phyloP scores from a whole-genome alignment of 805 yeast species.

The Lipomyces starkeyi region DNA sequence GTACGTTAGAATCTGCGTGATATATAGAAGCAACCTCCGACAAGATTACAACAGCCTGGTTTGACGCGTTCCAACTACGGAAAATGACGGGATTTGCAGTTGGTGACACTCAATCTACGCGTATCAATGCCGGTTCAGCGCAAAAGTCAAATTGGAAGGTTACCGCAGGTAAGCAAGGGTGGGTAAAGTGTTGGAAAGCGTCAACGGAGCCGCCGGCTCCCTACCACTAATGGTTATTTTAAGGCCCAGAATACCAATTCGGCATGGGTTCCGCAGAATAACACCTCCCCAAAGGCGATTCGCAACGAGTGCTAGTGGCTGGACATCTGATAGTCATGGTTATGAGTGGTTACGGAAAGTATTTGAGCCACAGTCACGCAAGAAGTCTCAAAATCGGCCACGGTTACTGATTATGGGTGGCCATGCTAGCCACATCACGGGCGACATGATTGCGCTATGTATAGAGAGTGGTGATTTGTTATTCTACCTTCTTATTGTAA shows the following conservation, averaged over 20 bases:
- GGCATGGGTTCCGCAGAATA: neutral
- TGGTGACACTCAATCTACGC: constrained; percentile 7
- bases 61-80: neutral
- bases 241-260: constrained; percentile 1
- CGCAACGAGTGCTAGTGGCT: constrained; percentile 10
- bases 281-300: neutral
- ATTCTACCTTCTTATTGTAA: constrained; percentile 1
- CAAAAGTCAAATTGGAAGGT: neutral
- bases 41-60: constrained; percentile 6
- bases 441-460: constrained; percentile 7
- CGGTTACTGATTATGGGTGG: constrained; percentile 5
- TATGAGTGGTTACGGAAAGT: constrained; percentile 10
- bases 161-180: constrained; percentile 5
- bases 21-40: neutral
- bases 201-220: neutral
- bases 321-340: constrained; percentile 1
- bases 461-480: neutral
- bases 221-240: neutral
- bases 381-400: neutral
- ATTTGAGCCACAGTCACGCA: constrained; percentile 3
- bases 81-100: neutral
- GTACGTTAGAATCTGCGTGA: neutral
- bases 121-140: neutral
- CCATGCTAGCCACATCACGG: constrained; percentile 6
- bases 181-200: constrained; percentile 9